Evolutionary conservation across 352 stramenopile species (phyloP), one percentile per base, ranked within the genome.

Genomic region (Pythium myriotylum): DNA sequence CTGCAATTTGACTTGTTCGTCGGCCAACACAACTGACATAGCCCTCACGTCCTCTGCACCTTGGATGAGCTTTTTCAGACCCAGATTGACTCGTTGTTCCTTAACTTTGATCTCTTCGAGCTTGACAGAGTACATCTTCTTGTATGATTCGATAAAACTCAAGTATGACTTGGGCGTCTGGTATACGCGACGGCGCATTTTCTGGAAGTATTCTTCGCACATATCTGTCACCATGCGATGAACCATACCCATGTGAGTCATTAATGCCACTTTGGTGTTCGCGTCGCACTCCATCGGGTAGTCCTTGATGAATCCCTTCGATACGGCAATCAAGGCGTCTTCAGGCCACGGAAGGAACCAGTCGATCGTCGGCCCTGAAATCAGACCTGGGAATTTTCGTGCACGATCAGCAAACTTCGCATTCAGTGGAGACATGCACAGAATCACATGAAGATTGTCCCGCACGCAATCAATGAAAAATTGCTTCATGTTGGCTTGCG

Each of bases 311-410:
- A 99, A 98, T 0, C 96, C 96, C 63, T 97, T 94, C 12, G 94
- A 98, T 37, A 99, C 97, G 27, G 91, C 94, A 14, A 99, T 97
- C 7, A 99, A 77, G 5, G 97, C 97, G 64, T 99, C 97, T 81
- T 99, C 95, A 5, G 97, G 97, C 97, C 97, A 99, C n/a, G 94
- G 86, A 41, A 99, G 75, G 79, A 99, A 99, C 97, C 97, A 99
- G 58, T 99, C 97, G 65, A 99, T 99, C 3, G 97, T 99, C n/a
- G 95, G 96, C 4, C 91, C 94, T 46, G 85, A 98, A 54, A 99
- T 98, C 24, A 99, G 78, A 5, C 97, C 94, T 8, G 97, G 97
- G 72, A 99, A 99, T 64, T 99, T 99, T 2, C 96, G 84, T 4
- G 96, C 97, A 17, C 97, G 85, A 14, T 98, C 91, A 0, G 95